Evolutionary conservation across 768 basidiomycete species (phyloP).

Genomic region (Rhodocollybia butyracea): DNA sequence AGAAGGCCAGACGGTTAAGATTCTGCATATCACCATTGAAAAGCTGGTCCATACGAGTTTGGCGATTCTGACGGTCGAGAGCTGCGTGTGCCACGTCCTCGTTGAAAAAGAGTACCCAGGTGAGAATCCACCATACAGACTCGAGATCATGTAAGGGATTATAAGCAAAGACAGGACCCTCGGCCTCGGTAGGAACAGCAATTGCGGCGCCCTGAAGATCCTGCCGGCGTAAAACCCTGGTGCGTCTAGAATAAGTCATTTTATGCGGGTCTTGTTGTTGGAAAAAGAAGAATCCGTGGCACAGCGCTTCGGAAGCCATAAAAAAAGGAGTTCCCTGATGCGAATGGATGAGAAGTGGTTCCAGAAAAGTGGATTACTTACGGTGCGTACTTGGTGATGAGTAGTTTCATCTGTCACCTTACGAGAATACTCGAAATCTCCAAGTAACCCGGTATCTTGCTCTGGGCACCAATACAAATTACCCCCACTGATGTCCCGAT

Average conservation of each 20-base stretch:
- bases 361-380: neutral
- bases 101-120: neutral
- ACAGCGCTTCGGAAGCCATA: too few relatives aligned
- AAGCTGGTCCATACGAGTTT: too few relatives aligned
- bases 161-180: neutral
- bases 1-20: too few relatives aligned
- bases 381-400: neutral
- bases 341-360: neutral
- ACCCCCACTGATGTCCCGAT: neutral
- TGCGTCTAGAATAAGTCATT: neutral
- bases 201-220: neutral
- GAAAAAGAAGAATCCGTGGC: neutral
- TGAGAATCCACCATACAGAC: neutral
- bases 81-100: neutral
- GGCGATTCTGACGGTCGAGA: too few relatives aligned
- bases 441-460: neutral
- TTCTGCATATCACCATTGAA: too few relatives aligned
- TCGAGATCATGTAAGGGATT: neutral
- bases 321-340: neutral
- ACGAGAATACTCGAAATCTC: neutral
- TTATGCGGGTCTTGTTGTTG: neutral
- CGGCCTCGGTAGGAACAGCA: neutral
- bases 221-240: neutral
- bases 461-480: neutral
- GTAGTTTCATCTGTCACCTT: neutral